Base-by-base conservation (phyloP, 257 asterid species). In the Orobanche coerulescens region DNA sequence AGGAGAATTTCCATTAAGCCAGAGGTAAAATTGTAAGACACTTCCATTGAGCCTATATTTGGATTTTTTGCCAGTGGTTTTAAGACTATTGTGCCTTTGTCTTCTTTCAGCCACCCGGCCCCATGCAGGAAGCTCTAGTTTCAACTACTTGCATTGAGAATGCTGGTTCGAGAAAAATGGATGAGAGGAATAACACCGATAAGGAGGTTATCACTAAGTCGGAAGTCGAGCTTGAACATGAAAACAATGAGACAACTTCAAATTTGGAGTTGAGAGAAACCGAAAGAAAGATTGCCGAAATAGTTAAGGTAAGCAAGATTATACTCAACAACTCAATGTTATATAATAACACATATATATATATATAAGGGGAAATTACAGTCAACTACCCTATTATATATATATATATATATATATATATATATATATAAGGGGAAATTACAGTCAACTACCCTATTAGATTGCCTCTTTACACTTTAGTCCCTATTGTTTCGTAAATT, bases 281-380 rank as follows among this genome's bases (percentile, higher is more conserved):
- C 40, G 73, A 62, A 65, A 40, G 54, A n/a, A 53, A 19, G 40
- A 20, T 40, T 62, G 55, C 71, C 11, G 66, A 68, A 59, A 49
- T 34, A 22, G 67, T 62, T 30, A 44, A 75, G 85, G 85, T 79
- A 68, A 12, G 30, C 34, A 12, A 22, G 40, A 7, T 23, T 49
- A 9, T 44, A 42, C 49, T 24, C 46, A 16, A 13, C 33, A 26
- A 34, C 50, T 23, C 33, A 48, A 36, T 3, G 36, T 3, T 7
- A 30, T 30, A 30, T 30, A 30, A 30, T 3, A 61, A n/a, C n/a
- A n/a, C n/a, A n/a, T n/a, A n/a, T n/a, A n/a, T n/a, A n/a, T n/a
- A n/a, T n/a, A n/a, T n/a, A n/a, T n/a, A n/a, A n/a, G n/a, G n/a
- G n/a, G n/a, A n/a, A n/a, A n/a, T n/a, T n/a, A n/a, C n/a, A n/a